Evolutionary conservation across 2,329 filamentous ascomycete species (phyloP).

Genomic region (Monilinia polystroma): DNA sequence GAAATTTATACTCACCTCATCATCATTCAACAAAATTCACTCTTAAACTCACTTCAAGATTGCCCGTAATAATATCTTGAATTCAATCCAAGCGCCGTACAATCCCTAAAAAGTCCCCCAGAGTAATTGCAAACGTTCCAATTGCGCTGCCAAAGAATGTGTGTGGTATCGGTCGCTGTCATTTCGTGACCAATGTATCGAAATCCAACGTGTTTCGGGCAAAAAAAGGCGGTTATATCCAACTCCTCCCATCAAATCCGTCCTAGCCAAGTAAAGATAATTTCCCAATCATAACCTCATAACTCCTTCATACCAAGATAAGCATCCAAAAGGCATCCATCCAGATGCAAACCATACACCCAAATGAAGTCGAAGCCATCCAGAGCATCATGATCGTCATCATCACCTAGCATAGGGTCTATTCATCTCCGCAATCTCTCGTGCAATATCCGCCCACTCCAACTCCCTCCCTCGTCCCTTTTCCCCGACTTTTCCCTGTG

Average conservation of each 20-base stretch:
- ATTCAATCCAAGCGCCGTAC: conserved; percentile 4
- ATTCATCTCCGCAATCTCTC: conserved; percentile 95
- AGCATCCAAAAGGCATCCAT: not conserved
- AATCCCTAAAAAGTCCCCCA: not conserved
- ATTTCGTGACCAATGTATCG: conserved; percentile 3
- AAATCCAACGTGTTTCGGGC: not conserved
- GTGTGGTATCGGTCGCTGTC: conserved; percentile 19
- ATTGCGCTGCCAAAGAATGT: conserved; percentile 16
- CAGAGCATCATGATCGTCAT: not conserved
- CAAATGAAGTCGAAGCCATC: not conserved
- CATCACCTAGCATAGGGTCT: conserved; percentile 75
- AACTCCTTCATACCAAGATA: not conserved
- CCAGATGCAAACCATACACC: conserved; percentile 1
- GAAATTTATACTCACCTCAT: not conserved
- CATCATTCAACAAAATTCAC: not conserved
- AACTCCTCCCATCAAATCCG: not conserved
- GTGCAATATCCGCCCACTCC: conserved; percentile 84
- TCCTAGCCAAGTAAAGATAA: not conserved
- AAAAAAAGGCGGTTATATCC: conserved; percentile 8
- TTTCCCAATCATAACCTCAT: conserved; percentile 3
- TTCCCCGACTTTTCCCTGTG: conserved; percentile 43
- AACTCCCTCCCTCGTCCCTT: conserved; percentile 66
- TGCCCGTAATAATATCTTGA: not conserved
- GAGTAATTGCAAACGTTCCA: not conserved
- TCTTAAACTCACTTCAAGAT: too few relatives aligned